phyloP scores from a whole-genome alignment of 176 grass and related monocot genomes.

The Musa beccarii region DNA sequence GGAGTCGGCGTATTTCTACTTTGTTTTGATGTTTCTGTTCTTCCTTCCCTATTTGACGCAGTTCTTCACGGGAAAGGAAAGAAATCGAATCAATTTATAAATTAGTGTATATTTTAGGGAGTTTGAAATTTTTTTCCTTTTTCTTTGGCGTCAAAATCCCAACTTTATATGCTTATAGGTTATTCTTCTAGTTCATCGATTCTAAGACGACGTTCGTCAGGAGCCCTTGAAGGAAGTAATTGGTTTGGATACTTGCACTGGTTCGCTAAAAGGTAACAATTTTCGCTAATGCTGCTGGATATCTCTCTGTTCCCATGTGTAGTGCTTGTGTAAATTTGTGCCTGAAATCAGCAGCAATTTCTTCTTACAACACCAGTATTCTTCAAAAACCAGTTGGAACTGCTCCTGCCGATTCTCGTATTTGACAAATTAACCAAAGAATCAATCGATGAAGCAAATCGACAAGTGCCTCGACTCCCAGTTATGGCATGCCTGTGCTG shows the following conservation, averaged over 20 bases:
- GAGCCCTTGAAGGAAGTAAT: not conserved
- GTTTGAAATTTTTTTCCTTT: not conserved
- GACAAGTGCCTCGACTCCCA: slow-evolving; percentile 73
- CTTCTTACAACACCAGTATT: not conserved
- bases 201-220: too few relatives aligned
- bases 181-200: too few relatives aligned
- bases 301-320: too few relatives aligned
- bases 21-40: not conserved
- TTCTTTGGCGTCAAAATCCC: not conserved
- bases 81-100: not conserved
- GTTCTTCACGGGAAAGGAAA: not conserved
- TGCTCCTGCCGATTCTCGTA: not conserved
- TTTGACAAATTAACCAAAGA: slow-evolving; percentile 7
- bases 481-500: slow-evolving; percentile 87
- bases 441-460: slow-evolving; percentile 40
- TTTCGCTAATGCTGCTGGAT: not conserved
- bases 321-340: not conserved
- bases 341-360: not conserved
- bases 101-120: not conserved
- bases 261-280: too few relatives aligned
- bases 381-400: not conserved
- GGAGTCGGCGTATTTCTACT: not conserved
- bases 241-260: too few relatives aligned
- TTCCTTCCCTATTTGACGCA: not conserved
- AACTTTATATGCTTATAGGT: not conserved